Conservation (phyloP, 1,284 basidiomycete genomes). For the Ustilago tritici region DNA sequence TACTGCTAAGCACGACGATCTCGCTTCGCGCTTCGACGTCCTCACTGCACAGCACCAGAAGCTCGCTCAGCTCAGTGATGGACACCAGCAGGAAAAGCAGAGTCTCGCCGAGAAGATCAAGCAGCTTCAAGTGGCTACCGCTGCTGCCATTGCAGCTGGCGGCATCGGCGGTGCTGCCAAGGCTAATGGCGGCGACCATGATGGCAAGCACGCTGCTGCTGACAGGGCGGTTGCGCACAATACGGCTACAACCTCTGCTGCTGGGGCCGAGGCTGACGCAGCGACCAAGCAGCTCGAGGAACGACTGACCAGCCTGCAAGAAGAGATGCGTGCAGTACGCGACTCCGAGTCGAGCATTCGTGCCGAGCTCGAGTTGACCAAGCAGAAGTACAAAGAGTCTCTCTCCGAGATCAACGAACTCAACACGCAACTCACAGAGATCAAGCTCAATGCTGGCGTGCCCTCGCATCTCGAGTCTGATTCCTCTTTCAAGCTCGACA, state of each 20-base stretch:
- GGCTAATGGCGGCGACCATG: neutral
- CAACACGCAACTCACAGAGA: slow-evolving; percentile 56
- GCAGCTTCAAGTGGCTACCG: slow-evolving; percentile 39
- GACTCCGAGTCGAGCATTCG: slow-evolving; percentile 50
- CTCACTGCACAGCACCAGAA: slow-evolving; percentile 34
- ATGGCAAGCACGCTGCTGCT: neutral
- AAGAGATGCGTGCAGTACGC: slow-evolving; percentile 68
- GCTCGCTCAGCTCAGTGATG: slow-evolving; percentile 13
- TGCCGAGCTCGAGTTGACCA: slow-evolving; percentile 81
- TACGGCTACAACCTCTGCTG: slow-evolving; percentile 32
- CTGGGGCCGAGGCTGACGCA: slow-evolving; percentile 83
- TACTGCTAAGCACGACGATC: slow-evolving; percentile 31
- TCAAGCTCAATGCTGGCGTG: slow-evolving; percentile 48
- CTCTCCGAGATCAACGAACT: slow-evolving; percentile 87
- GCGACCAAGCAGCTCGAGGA: slow-evolving; percentile 81
- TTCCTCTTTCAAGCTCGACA: slow-evolving; percentile 35
- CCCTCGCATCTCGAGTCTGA: slow-evolving; percentile 20
- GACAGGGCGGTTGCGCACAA: slow-evolving; percentile 1
- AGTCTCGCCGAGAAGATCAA: slow-evolving; percentile 37
- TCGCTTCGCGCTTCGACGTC: slow-evolving; percentile 27
- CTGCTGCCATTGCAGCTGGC: slow-evolving; percentile 25
- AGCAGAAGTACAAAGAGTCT: slow-evolving; percentile 86
- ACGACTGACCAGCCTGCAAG: slow-evolving; percentile 74
- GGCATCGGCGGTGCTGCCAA: slow-evolving; percentile 20
- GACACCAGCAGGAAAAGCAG: slow-evolving; percentile 43